Conservation (phyloP, 192 early-diverging fungal species). For the Backusella tuberculispora region DNA sequence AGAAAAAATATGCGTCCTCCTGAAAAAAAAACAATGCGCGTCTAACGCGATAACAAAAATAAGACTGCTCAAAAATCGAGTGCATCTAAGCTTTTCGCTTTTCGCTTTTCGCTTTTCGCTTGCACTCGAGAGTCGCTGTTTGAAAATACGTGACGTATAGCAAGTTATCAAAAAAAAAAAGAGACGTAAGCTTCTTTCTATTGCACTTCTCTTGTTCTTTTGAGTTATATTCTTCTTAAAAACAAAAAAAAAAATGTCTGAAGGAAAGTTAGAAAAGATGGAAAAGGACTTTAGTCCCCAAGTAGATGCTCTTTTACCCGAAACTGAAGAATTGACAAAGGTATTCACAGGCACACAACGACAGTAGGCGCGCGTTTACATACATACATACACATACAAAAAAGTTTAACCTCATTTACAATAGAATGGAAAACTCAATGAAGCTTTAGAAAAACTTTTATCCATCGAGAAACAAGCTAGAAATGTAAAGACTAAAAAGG, state of each 20-base stretch:
- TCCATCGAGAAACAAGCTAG: slow-evolving; percentile 94
- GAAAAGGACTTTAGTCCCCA: slow-evolving; percentile 88
- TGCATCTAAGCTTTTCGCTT: too few relatives aligned
- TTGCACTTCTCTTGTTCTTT: background rate
- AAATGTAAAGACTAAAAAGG: slow-evolving; percentile 57
- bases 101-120: too few relatives aligned
- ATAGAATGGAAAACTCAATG: slow-evolving; percentile 70
- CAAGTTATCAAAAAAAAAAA: background rate
- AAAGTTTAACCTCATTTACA: too few relatives aligned
- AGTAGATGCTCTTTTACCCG: slow-evolving; percentile 78
- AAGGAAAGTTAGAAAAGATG: slow-evolving; percentile 67
- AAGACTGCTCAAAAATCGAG: too few relatives aligned
- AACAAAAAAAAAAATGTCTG: background rate
- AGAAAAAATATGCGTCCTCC: too few relatives aligned
- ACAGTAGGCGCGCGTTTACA: background rate
- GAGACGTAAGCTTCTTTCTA: background rate
- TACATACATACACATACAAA: too few relatives aligned
- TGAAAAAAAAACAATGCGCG: too few relatives aligned
- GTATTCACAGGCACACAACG: slow-evolving; percentile 39
- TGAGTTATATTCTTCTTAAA: background rate
- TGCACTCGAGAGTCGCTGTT: too few relatives aligned
- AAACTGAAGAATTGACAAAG: slow-evolving; percentile 71
- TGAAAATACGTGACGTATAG: background rate
- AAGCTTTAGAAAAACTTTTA: slow-evolving; percentile 89
- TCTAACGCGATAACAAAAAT: too few relatives aligned